Evolutionary conservation across 768 basidiomycete species (phyloP), one percentile per base, ranked within the genome.

Genomic region (Rhodotorula paludigena): DNA sequence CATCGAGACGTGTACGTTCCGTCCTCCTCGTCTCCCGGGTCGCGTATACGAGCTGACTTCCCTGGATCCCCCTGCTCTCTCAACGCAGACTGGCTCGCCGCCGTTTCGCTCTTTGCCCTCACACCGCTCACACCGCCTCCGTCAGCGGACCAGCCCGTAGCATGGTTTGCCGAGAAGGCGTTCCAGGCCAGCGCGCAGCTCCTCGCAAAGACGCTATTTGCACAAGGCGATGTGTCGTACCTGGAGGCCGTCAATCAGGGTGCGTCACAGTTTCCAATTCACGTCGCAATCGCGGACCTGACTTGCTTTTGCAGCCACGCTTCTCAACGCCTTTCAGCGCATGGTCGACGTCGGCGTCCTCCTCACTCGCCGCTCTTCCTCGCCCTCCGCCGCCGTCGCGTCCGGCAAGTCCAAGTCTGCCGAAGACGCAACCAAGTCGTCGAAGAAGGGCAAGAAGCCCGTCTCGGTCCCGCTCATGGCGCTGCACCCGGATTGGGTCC

Each of bases 161-260:
- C 66, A 1, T 73, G 72, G 72, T 61, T 42, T 41, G 63, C 58
- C 32, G 68, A 70, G 42, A 64, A 65, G 39, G 35, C 59, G 2
- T 73, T 73, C 49, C 64, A 64, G 14, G 57, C 62, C 7, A 54
- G 53, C 28, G 66, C 56, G 0, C 72, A 73, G 49, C 48, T 64
- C 3, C 66, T 73, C 36, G 68, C 68, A 0, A 71, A 72, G 60
- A 74, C 66, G 18, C 55, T 73, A 0, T 66, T 62, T 47, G 61
- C 64, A 35, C 67, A 75, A 44, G 74, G 74, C 16, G 74, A 75
- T 41, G 54, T 74, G 20, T 57, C 54, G 15, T 71, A 74, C 47
- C 71, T 75, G 35, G 74, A 75, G 32, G 68, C 74, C 7, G 63
- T 74, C 38, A 74, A 74, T 41, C 69, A 70, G 47, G 69, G 69